Percentiles rank a stretch among this genome's conserved stretches.
Conservation (phyloP, 1,284 basidiomycete species). For the Exobasidium rhododendri region DNA sequence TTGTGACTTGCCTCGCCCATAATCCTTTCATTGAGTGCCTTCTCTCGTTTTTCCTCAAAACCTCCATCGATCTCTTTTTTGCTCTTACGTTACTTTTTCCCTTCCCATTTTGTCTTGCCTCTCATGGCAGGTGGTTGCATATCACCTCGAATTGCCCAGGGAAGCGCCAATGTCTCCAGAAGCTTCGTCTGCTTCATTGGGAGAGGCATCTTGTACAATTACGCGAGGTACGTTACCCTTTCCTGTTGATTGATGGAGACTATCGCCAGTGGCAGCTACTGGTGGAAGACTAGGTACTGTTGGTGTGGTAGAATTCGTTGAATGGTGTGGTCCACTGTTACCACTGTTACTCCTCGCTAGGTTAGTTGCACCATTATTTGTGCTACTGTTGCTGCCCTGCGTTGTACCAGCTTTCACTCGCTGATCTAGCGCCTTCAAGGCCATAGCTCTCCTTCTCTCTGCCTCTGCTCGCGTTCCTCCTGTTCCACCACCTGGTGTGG, state of each 20-base stretch:
- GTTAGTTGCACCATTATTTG: not conserved
- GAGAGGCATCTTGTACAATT: constrained; percentile 5
- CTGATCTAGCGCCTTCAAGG: constrained; percentile 91
- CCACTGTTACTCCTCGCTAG: not conserved
- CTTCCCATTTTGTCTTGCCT: not conserved
- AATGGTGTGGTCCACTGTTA: not conserved
- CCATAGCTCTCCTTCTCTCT: constrained; percentile 68
- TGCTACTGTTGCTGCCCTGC: too few relatives aligned
- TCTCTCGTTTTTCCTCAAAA: not conserved
- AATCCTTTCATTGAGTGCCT: not conserved
- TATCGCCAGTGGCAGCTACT: not conserved
- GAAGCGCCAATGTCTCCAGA: not conserved
- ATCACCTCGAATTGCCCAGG: not conserved
- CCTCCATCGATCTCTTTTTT: not conserved
- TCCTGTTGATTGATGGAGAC: not conserved
- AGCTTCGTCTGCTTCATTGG: not conserved
- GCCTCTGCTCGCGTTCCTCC: constrained; percentile 40
- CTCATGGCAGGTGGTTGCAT: not conserved
- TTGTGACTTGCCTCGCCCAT: too few relatives aligned
- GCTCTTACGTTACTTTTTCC: not conserved
- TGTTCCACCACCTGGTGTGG: constrained; percentile 50
- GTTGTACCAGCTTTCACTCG: constrained; percentile 55
- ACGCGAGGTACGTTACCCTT: not conserved
- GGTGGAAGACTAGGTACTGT: not conserved
- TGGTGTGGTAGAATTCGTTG: not conserved